Evolutionary conservation across 2,329 filamentous ascomycete species (phyloP).

Genomic region (Raffaelea ambrosiae): DNA sequence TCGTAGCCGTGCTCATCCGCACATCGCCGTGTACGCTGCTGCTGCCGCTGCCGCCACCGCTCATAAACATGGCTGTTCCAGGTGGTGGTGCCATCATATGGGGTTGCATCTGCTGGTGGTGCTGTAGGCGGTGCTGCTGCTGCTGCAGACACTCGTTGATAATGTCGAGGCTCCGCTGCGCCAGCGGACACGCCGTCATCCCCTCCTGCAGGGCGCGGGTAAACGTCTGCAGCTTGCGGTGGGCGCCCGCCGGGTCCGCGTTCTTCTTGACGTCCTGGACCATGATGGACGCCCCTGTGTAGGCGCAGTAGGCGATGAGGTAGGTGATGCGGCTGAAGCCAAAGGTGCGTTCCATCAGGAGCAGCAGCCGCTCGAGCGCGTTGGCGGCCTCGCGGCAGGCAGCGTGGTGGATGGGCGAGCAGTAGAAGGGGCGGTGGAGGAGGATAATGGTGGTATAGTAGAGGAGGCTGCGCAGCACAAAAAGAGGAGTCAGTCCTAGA

Average conservation of each 20-base stretch:
- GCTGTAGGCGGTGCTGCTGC: too few relatives aligned
- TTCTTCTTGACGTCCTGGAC: slow-evolving; percentile 18
- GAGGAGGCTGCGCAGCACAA: slow-evolving; percentile 9
- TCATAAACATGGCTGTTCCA: not conserved
- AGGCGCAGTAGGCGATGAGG: slow-evolving; percentile 24
- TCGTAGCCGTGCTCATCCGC: too few relatives aligned
- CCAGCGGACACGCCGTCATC: slow-evolving; percentile 17
- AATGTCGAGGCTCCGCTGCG: slow-evolving; percentile 22
- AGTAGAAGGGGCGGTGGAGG: slow-evolving; percentile 18
- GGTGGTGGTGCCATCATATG: slow-evolving; percentile 5
- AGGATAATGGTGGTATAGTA: slow-evolving; percentile 18
- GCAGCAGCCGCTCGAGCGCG: slow-evolving; percentile 17
- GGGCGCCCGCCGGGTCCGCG: slow-evolving; percentile 13
- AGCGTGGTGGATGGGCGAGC: slow-evolving; percentile 14
- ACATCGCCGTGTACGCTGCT: too few relatives aligned
- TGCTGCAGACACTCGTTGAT: slow-evolving; percentile 16
- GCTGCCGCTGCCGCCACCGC: not conserved
- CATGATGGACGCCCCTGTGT: slow-evolving; percentile 21
- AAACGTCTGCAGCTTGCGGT: slow-evolving; percentile 18
- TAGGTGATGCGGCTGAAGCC: slow-evolving; percentile 21
- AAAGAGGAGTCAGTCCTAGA: not conserved
- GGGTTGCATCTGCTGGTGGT: slow-evolving; percentile 3
- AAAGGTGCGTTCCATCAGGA: slow-evolving; percentile 19
- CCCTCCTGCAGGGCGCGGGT: slow-evolving; percentile 17
- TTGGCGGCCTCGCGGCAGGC: slow-evolving; percentile 17